A percentile compares a stretch with the other conserved stretches of the same genome.
Conservation (phyloP, 2,329 filamentous ascomycete species). For the Bimuria novae-zelandiae region DNA sequence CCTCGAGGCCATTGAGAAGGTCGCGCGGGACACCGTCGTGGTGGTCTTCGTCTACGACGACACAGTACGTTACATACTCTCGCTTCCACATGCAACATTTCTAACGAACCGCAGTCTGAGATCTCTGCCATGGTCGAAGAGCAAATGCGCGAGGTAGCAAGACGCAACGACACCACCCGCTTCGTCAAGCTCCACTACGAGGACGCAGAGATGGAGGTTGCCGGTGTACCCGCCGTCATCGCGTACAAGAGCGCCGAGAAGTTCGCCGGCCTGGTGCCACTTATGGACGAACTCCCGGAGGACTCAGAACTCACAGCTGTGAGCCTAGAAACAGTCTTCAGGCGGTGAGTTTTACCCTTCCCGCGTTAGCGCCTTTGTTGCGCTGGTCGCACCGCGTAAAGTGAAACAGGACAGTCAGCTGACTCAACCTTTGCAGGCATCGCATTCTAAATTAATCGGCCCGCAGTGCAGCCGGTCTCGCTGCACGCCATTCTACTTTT, state of each 20-base stretch:
- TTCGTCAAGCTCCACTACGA: constrained; percentile 91
- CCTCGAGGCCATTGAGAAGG: constrained; percentile 94
- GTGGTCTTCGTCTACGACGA: constrained; percentile 94
- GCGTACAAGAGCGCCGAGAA: constrained; percentile 90
- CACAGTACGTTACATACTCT: constrained; percentile 64
- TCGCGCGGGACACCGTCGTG: constrained; percentile 77
- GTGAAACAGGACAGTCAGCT: constrained; percentile 27
- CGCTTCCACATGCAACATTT: background rate
- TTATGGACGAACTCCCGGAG: constrained; percentile 81
- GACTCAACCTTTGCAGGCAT: constrained; percentile 28
- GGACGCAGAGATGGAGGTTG: constrained; percentile 92
- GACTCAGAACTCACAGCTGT: constrained; percentile 57
- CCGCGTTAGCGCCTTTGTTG: background rate
- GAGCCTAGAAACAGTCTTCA: constrained; percentile 62
- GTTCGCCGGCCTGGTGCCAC: constrained; percentile 84
- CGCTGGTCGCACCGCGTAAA: constrained; percentile 7
- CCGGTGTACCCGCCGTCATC: constrained; percentile 83
- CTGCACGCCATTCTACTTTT: background rate
- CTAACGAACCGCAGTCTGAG: constrained; percentile 64
- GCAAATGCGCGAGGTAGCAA: constrained; percentile 75
- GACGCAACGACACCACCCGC: constrained; percentile 70
- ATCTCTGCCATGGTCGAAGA: constrained; percentile 79
- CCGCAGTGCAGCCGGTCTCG: background rate
- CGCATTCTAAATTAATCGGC: constrained; percentile 32
- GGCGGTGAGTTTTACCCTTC: constrained; percentile 45